Conservation (phyloP, 148 eudicot species). For the Selenicereus undatus region DNA sequence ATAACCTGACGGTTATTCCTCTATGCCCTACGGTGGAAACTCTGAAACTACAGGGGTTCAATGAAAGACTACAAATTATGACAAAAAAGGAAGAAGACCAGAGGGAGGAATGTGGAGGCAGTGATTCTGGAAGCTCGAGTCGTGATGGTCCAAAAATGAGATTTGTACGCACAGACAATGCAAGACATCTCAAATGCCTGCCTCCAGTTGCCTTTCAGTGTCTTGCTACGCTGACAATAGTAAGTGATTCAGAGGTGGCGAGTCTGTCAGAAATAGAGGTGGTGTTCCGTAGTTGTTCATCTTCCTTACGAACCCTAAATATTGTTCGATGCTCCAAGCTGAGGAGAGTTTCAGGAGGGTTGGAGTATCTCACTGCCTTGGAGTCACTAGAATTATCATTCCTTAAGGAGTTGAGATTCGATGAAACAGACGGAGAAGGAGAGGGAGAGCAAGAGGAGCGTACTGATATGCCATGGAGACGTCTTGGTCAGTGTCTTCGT, state of each 20-base stretch:
- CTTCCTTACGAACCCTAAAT: conserved; percentile 16
- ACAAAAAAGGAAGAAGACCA: not conserved
- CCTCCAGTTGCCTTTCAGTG: not conserved
- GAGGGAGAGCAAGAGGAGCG: not conserved
- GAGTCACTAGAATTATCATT: not conserved
- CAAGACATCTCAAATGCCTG: not conserved
- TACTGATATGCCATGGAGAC: conserved; percentile 11
- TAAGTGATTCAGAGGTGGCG: not conserved
- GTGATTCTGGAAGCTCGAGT: not conserved
- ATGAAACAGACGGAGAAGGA: not conserved
- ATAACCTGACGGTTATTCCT: conserved; percentile 9
- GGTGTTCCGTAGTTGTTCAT: not conserved
- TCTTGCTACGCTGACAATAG: not conserved
- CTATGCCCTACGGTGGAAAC: conserved; percentile 8
- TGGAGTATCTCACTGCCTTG: conserved; percentile 25
- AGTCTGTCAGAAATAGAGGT: not conserved
- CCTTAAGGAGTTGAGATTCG: not conserved
- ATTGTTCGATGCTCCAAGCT: no score
- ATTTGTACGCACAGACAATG: not conserved
- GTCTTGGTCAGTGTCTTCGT: conserved; percentile 3
- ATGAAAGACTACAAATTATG: not conserved
- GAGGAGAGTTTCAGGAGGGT: conserved; percentile 3
- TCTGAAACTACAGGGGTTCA: not conserved
- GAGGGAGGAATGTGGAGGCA: not conserved
- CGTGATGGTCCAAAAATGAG: not conserved